A percentile compares a stretch with the other conserved stretches of the same genome.
phyloP scores from a whole-genome alignment of 2,329 filamentous ascomycete genomes.

The Phyllosticta citrichinensis region DNA sequence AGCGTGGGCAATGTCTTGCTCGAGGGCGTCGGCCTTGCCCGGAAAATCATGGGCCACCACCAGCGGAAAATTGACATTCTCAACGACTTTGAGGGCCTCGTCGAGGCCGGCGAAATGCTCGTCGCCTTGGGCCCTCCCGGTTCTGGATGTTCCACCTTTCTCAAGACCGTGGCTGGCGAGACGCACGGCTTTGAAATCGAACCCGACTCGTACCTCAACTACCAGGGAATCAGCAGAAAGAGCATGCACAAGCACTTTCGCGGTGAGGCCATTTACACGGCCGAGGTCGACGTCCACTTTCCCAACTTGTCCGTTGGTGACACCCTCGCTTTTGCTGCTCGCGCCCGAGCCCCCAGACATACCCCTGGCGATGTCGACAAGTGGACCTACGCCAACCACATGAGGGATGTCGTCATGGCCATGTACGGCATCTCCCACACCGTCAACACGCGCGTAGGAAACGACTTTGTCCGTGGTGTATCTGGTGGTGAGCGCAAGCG shows the following conservation, averaged over 20 bases:
- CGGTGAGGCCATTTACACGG: constrained; percentile 76
- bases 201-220: constrained; percentile 63
- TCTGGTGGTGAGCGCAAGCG: constrained; percentile 68
- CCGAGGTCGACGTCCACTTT: constrained; percentile 72
- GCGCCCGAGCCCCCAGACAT: constrained; percentile 52
- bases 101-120: constrained; percentile 60
- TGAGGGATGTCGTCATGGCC: constrained; percentile 62
- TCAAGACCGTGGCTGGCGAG: constrained; percentile 75
- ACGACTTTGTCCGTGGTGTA: constrained; percentile 60
- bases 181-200: constrained; percentile 68
- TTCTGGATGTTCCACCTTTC: constrained; percentile 65
- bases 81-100: constrained; percentile 54
- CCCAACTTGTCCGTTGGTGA: constrained; percentile 65
- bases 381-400: constrained; percentile 47
- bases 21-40: constrained; percentile 28
- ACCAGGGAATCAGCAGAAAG: constrained; percentile 59
- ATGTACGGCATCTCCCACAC: constrained; percentile 66
- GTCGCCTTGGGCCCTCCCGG: constrained; percentile 60
- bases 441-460: constrained; percentile 58
- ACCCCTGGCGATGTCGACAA: constrained; percentile 48
- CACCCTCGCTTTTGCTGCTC: constrained; percentile 65
- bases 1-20: constrained; percentile 39
- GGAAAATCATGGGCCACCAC: constrained; percentile 24
- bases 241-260: constrained; percentile 68
- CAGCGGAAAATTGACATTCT: constrained; percentile 51